Conservation (phyloP, 805 yeast species). For the Metschnikowia sp. region DNA sequence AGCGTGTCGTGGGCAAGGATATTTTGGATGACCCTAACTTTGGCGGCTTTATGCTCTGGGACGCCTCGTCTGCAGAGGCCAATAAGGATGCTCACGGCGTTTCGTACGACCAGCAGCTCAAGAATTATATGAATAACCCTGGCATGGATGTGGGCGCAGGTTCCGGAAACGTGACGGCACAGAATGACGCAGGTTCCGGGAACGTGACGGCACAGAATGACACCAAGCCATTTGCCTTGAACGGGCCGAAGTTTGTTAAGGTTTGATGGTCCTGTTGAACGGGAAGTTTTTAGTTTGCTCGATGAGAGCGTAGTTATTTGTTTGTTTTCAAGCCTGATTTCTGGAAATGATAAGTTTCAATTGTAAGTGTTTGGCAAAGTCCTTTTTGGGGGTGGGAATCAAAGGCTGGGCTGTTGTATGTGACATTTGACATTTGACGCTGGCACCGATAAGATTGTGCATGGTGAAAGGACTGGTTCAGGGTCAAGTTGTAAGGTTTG, state of each 20-base stretch:
- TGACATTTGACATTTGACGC: too few species aligned
- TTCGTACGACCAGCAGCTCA: conserved; percentile 9
- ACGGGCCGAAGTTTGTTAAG: neutral
- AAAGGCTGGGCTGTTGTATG: too few species aligned
- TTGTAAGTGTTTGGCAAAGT: too few species aligned
- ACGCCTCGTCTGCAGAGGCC: conserved; percentile 58
- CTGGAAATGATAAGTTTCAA: too few species aligned
- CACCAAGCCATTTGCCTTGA: neutral
- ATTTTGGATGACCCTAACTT: conserved; percentile 30
- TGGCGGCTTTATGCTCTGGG: conserved; percentile 85
- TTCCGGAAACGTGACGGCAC: too few species aligned
- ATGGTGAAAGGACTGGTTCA: too few species aligned
- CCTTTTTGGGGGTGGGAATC: too few species aligned
- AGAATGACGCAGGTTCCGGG: too few species aligned
- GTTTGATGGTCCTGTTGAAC: too few species aligned
- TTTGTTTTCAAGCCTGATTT: too few species aligned
- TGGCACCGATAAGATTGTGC: too few species aligned
- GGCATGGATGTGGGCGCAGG: neutral
- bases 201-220: neutral
- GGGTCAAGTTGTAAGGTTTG: too few species aligned
- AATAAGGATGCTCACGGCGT: conserved; percentile 27
- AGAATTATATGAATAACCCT: conserved; percentile 1
- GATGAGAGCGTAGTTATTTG: neutral
- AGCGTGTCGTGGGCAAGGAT: conserved; percentile 12
- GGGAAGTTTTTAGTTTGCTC: neutral